Evolutionary conservation across 306 rosid genomes (phyloP), one percentile per base, ranked within the genome.

Genomic region (Amphicarpaea edgeworthii): DNA sequence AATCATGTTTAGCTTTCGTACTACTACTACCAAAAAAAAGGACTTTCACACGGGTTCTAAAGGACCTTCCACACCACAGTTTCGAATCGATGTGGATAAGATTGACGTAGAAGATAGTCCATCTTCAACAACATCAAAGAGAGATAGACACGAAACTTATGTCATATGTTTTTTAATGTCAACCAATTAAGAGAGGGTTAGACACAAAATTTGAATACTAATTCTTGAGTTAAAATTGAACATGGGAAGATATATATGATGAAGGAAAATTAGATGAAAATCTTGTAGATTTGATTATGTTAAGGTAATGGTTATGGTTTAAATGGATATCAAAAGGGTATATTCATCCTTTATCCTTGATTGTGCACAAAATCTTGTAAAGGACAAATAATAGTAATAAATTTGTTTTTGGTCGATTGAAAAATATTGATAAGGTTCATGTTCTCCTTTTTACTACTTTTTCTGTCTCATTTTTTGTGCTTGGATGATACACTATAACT

Each of bases 401-500:
- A 38, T 16, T 38, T 63, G 10, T 19, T 37, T 63, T 2, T 37
- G 28, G 15, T 32, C 3, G 0, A 34, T 30, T n/a, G 16, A 24
- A 57, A 58, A 28, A 26, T 26, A 54, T 20, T 20, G 5, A 28
- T n/a, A n/a, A 34, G 8, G 7, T 32, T 34, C 7, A 3, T 34
- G 46, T 61, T 61, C 3, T 11, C 47, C 20, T 41, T 14, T 14
- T 37, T 14, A 19, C 34, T 57, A 24, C n/a, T 19, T 53, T 80
- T 34, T 42, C 16, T 8, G 1, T 21, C 21, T 72, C 42, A 64
- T 32, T 12, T 68, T 60, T 20, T 61, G 32, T 70, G 51, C 46
- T 75, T 19, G 73, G 12, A n/a, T n/a, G n/a, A n/a, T n/a, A n/a
- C n/a, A 59, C 57, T 58, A 17, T 10, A 40, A 7, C 41, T 28